Base-by-base conservation (phyloP, 2,329 filamentous ascomycete genomes). In the Nigrograna mackinnonii region DNA sequence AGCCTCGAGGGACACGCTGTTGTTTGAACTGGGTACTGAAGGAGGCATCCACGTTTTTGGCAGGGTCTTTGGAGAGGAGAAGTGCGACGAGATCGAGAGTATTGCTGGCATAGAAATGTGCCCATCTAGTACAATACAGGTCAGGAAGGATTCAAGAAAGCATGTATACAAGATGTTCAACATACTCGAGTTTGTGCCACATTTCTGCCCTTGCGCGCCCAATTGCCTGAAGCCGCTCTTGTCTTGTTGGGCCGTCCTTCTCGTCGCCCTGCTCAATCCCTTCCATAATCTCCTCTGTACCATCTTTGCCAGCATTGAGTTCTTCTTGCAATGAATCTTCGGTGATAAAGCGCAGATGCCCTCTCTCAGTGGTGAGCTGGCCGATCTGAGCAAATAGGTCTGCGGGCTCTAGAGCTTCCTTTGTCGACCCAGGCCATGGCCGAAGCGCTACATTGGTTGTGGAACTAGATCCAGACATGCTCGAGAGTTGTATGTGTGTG, bases 311-410 rank as follows among this genome's bases (percentile, higher is more conserved):
- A 31, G 57, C 47, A 13, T 74, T 70, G 38, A 94, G 84, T 58
- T 94, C 85, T 24, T 85, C 80, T 37, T 79, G 79, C 26, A 97
- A 73, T 32, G 83, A 79, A 37, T 83, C 79, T 66, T 95, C 88
- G 37, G 84, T 89, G 50, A 97, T 77, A 55, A 85, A 78, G 45
- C 89, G 85, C 64, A 97, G 95, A 18, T 89, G 88, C 12, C 89
- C 89, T 46, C 87, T 85, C 58, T 95, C 85, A 32, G 75, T 69
- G 54, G 91, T 87, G 59, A 96, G 86, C 53, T 91, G 89, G 44
- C 79, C 74, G 54, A 96, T 90, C 54, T 92, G 86, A 35, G 86
- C 80, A 43, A 80, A 76, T n/a, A 96, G 33, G 13, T 63, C 61
- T 16, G 58, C 50, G 37, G 76, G 35, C 77, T 79, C 61, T 73